Conservation (phyloP, 164 flowering plant species). For the Stephania cephalantha region DNA sequence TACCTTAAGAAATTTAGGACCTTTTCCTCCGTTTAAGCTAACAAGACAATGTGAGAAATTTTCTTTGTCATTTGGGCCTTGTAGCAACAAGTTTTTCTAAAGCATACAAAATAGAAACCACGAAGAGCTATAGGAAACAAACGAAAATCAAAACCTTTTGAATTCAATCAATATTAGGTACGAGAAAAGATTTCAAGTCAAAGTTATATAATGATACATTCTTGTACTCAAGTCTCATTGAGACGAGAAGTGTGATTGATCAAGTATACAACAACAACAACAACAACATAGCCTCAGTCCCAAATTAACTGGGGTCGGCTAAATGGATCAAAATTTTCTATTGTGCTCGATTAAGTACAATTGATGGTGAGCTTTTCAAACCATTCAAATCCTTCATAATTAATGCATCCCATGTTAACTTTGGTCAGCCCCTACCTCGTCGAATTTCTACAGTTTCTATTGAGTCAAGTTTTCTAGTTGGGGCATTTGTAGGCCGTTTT, state of each 20-base stretch:
- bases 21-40: neutral
- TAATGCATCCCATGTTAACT: too few species aligned
- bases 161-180: neutral
- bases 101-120: neutral
- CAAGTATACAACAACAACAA: too few species aligned
- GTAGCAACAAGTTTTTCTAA: neutral
- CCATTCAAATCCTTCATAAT: too few species aligned
- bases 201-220: neutral
- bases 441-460: too few species aligned
- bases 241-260: neutral
- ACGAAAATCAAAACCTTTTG: neutral
- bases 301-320: too few species aligned
- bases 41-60: neutral
- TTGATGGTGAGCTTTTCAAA: too few species aligned
- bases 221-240: neutral
- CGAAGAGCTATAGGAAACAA: neutral
- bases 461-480: too few species aligned
- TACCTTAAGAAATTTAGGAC: neutral
- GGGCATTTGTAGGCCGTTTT: too few species aligned
- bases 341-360: too few species aligned
- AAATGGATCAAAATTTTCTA: too few species aligned
- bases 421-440: too few species aligned
- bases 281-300: too few species aligned
- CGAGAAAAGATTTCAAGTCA: neutral
- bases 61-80: neutral